Evolutionary conservation across 2,329 filamentous ascomycete species (phyloP).

Genomic region (Penicillium sp.): DNA sequence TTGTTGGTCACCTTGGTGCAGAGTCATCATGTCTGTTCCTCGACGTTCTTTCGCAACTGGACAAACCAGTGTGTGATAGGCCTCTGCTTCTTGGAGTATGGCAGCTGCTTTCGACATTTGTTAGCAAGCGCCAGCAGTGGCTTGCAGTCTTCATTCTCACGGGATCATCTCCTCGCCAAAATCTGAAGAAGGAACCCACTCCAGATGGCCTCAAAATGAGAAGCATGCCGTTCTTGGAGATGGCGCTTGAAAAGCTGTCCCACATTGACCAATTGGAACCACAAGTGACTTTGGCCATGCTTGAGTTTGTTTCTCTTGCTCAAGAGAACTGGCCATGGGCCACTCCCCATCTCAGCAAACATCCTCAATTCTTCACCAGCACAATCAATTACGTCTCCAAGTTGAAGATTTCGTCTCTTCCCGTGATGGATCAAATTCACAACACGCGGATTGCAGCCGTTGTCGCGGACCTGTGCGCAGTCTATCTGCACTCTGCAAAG

Average conservation of each 20-base stretch:
- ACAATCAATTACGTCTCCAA: conserved; percentile 69
- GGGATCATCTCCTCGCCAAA: conserved; percentile 77
- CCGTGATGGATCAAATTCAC: conserved; percentile 49
- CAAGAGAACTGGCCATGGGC: conserved; percentile 97
- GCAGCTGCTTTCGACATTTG: conserved; percentile 80
- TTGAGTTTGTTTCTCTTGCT: conserved; percentile 83
- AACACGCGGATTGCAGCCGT: conserved; percentile 74
- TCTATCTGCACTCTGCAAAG: conserved; percentile 83
- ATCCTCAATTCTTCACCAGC: conserved; percentile 69
- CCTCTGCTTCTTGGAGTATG: conserved; percentile 69
- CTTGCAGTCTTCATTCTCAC: conserved; percentile 91
- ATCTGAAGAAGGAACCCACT: conserved; percentile 55
- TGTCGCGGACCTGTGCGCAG: conserved; percentile 82
- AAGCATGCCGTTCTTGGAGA: conserved; percentile 67
- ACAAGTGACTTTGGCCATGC: conserved; percentile 68
- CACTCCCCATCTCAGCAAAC: conserved; percentile 73
- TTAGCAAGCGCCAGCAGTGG: conserved; percentile 92
- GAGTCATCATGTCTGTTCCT: conserved; percentile 83
- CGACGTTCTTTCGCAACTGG: conserved; percentile 71
- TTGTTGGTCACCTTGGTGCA: conserved; percentile 85
- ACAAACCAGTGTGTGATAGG: conserved; percentile 68
- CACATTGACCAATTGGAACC: conserved; percentile 63
- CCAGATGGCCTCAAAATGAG: conserved; percentile 51
- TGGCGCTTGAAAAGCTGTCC: conserved; percentile 69
- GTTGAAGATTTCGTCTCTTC: conserved; percentile 55